These are phyloP conservation scores for Cercospora sesami DNA, from an alignment of 2,329 filamentous ascomycete species.

Conservation along the genomic window DNA sequence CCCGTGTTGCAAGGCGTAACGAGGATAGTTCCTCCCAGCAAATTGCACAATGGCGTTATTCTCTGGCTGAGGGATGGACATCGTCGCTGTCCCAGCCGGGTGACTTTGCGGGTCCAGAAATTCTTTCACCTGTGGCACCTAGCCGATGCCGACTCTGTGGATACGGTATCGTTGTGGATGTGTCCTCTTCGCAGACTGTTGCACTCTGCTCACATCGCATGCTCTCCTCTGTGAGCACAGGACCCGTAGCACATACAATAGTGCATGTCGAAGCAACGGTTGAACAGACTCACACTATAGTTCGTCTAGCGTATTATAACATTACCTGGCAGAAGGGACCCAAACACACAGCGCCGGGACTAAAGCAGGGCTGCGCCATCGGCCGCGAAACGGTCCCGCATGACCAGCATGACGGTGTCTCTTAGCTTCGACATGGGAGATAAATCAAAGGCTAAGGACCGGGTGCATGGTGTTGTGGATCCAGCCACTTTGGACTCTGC, in stretches of 20 bases:
- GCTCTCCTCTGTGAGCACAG: background rate
- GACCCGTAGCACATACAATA: background rate
- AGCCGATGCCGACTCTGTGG: background rate
- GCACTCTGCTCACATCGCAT: background rate
- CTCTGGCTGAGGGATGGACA: conserved; percentile 29
- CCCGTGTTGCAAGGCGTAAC: conserved; percentile 31
- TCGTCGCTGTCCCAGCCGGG: background rate
- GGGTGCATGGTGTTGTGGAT: conserved; percentile 23
- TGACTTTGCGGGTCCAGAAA: background rate
- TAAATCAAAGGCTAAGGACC: conserved; percentile 21
- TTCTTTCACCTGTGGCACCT: background rate
- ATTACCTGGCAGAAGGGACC: conserved; percentile 15
- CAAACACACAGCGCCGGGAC: conserved; percentile 17
- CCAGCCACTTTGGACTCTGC: conserved; percentile 21
- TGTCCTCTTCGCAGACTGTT: background rate
- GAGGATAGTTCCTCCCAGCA: conserved; percentile 31
- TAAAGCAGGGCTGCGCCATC: conserved; percentile 21
- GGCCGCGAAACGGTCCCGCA: conserved; percentile 23
- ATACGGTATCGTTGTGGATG: background rate
- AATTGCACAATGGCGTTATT: conserved; percentile 28
- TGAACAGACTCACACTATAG: conserved; percentile 5
- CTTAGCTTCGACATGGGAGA: conserved; percentile 24
- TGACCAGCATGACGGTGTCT: conserved; percentile 24
- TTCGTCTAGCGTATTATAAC: conserved; percentile 21
- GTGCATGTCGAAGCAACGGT: background rate